Evolutionary conservation across 169 alveolate genomes (phyloP).

Genomic region (Cryptosporidium felis): DNA sequence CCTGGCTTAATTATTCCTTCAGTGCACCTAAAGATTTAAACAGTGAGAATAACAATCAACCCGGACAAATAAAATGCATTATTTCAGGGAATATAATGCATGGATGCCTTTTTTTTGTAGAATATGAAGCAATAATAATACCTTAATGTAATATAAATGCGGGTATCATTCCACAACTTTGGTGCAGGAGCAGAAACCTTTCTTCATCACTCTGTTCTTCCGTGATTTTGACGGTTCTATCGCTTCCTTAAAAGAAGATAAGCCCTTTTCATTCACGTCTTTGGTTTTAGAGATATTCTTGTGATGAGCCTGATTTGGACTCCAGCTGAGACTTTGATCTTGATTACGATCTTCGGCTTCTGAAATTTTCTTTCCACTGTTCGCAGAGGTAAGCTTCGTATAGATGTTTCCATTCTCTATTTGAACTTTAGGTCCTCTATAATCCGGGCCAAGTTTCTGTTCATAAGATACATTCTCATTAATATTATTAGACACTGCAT

Average conservation of each 20-base stretch:
- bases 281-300: not conserved
- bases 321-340: not conserved
- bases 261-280: not conserved
- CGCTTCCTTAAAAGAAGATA: too few relatives aligned
- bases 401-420: not conserved
- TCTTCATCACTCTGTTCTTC: not conserved
- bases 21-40: too few relatives aligned
- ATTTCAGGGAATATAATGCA: too few relatives aligned
- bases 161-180: not conserved
- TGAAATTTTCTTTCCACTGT: slow-evolving; percentile 17
- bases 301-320: not conserved
- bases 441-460: not conserved
- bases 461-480: not conserved
- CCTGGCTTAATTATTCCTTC: too few relatives aligned
- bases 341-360: not conserved
- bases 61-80: too few relatives aligned
- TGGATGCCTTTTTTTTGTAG: too few relatives aligned
- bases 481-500: not conserved
- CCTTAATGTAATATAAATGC: not conserved
- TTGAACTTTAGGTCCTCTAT: not conserved
- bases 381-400: slow-evolving; percentile 2
- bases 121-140: too few relatives aligned
- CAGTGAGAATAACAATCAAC: too few relatives aligned
- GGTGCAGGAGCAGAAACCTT: slow-evolving; percentile 1
- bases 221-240: not conserved